These are phyloP conservation scores for Fusarium sp. DNA, from an alignment of 2,329 filamentous ascomycete genomes.

Conservation along the genomic window DNA sequence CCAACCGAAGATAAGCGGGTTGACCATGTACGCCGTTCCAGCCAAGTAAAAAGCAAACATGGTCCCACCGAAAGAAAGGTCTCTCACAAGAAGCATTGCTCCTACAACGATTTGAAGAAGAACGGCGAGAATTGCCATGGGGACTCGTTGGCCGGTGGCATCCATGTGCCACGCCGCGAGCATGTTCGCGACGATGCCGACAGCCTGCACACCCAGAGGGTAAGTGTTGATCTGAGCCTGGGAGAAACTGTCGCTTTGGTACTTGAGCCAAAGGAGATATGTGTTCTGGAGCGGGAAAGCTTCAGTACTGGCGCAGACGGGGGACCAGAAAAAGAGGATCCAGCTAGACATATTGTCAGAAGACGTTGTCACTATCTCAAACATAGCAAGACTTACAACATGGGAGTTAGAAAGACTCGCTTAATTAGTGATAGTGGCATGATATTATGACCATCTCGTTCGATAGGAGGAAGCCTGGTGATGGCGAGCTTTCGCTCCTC, in stretches of 20 bases:
- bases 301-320: slow-evolving; percentile 40
- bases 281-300: slow-evolving; percentile 45
- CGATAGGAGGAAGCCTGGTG: slow-evolving; percentile 52
- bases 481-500: slow-evolving; percentile 53
- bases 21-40: slow-evolving; percentile 46
- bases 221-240: slow-evolving; percentile 50
- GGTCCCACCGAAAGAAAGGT: slow-evolving; percentile 35
- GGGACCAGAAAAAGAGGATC: slow-evolving; percentile 57
- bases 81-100: slow-evolving; percentile 43
- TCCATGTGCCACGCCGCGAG: slow-evolving; percentile 45
- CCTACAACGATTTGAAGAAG: slow-evolving; percentile 39
- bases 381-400: slow-evolving; percentile 47
- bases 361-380: fast-evolving
- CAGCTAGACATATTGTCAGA: slow-evolving; percentile 47
- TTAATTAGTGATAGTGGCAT: slow-evolving; percentile 49
- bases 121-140: slow-evolving; percentile 33
- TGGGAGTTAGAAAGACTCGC: slow-evolving; percentile 48
- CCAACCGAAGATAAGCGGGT: slow-evolving; percentile 50
- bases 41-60: slow-evolving; percentile 47
- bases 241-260: slow-evolving; percentile 33
- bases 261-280: slow-evolving; percentile 49
- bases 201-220: slow-evolving; percentile 46
- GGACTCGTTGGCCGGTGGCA: slow-evolving; percentile 27
- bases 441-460: slow-evolving; percentile 55
- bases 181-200: slow-evolving; percentile 48